These are phyloP conservation scores for Quercus tomentella DNA, from an alignment of 331 rosid genomes.

Conservation along the genomic window DNA sequence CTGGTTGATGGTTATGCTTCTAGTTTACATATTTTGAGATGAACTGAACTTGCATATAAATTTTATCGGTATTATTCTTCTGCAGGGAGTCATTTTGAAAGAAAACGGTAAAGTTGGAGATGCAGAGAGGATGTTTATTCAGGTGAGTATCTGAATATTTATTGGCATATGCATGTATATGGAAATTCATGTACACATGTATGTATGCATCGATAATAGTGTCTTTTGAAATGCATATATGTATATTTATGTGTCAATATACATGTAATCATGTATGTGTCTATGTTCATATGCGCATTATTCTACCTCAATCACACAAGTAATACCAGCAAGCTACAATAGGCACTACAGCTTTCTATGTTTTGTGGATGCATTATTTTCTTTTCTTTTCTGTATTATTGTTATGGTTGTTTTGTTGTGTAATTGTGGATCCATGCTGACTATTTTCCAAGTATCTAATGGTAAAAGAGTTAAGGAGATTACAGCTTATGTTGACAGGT, in stretches of 20 bases:
- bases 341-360: too few species aligned
- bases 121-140: conserved; percentile 96
- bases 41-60: conserved; percentile 5
- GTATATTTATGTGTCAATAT: background rate
- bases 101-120: conserved; percentile 82
- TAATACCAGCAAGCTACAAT: too few species aligned
- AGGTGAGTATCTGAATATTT: conserved; percentile 50
- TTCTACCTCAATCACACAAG: too few species aligned
- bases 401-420: too few species aligned
- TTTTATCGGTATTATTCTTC: conserved; percentile 5
- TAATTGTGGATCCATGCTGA: too few species aligned
- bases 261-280: too few species aligned
- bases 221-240: background rate
- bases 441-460: too few species aligned
- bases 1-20: background rate
- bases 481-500: too few species aligned
- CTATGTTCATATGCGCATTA: too few species aligned
- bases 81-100: conserved; percentile 83
- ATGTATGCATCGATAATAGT: background rate
- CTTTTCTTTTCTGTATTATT: too few species aligned
- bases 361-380: too few species aligned
- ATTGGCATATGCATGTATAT: background rate
- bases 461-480: too few species aligned
- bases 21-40: background rate
- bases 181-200: background rate